Evolutionary conservation across 805 yeast species (phyloP), one percentile per base, ranked within the genome.

Genomic region (Barnettozyma californica): DNA sequence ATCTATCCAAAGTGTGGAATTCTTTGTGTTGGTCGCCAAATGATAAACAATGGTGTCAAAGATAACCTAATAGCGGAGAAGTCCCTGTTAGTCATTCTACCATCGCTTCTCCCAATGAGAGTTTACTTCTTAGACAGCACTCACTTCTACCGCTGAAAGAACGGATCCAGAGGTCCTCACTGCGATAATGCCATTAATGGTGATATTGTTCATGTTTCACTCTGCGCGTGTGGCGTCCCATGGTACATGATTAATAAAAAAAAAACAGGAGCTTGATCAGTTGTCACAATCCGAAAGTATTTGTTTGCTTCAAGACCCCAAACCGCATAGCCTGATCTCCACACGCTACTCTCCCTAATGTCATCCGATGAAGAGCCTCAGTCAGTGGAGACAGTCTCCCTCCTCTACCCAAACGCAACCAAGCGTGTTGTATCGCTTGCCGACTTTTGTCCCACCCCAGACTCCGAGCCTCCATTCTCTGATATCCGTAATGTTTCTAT

Each of bases 361-460:
- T 29, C 33, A 2, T 29, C 16, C 14, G 33, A 13, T 3, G 33
- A 29, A 14, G 16, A 29, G 43, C 14, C 38, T 20, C 34, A 25
- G n/a, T 9, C 25, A 9, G 18, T 25, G n/a, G 35, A 23, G 8
- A 13, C 45, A 2, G 21, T 48, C 18, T 39, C 52, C 5, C 43
- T 52, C 9, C 44, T 52, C 10, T 52, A 42, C 43, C 55, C 46
- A 34, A 46, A 50, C 35, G 23, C 18, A 3, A 23, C 39, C 11
- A 25, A 26, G 13, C 16, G 29, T 6, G 38, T 20, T 9, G 40
- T 49, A 29, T 38, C 46, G 9, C 41, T 26, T 26, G 13, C 34
- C 16, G 39, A 45, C 34, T 38, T 44, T 38, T 20, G 23, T 21
- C 29, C 25, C 5, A 38, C 27, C 41, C 34, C 33, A 13, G 14